These are phyloP conservation scores for Gynochthodes officinalis DNA, from an alignment of 257 asterid genomes.

Conservation along the genomic window DNA sequence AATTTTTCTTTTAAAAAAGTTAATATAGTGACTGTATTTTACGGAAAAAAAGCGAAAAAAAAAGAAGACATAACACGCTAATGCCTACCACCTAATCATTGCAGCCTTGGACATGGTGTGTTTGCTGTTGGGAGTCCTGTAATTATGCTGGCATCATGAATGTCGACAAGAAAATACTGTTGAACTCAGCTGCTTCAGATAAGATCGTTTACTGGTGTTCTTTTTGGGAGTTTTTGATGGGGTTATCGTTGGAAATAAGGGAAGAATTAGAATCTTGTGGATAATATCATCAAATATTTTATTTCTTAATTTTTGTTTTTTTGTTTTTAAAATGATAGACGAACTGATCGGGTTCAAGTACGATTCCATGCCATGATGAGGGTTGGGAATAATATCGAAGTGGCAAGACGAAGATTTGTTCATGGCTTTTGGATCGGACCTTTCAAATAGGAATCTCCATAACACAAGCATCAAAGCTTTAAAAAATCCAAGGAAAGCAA, in stretches of 20 bases:
- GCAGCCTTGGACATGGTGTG: background rate
- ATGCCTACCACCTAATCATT: background rate
- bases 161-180: background rate
- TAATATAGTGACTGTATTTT: too few relatives aligned
- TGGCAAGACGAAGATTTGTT: background rate
- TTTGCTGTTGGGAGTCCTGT: background rate
- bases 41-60: too few relatives aligned
- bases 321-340: too few relatives aligned
- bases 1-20: too few relatives aligned
- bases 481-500: background rate
- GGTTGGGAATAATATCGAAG: slow-evolving; percentile 4
- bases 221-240: background rate
- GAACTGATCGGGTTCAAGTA: background rate
- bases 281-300: background rate
- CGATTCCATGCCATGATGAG: background rate
- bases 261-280: background rate
- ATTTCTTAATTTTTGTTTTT: too few relatives aligned
- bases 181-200: background rate
- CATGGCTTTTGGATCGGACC: slow-evolving; percentile 5
- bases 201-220: background rate
- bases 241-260: too few relatives aligned
- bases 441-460: slow-evolving; percentile 10
- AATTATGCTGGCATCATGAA: background rate
- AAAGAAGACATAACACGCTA: background rate
- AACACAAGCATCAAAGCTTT: background rate